Conservation (phyloP, 2,329 filamentous ascomycete species). For the Xylariaceae sp. region DNA sequence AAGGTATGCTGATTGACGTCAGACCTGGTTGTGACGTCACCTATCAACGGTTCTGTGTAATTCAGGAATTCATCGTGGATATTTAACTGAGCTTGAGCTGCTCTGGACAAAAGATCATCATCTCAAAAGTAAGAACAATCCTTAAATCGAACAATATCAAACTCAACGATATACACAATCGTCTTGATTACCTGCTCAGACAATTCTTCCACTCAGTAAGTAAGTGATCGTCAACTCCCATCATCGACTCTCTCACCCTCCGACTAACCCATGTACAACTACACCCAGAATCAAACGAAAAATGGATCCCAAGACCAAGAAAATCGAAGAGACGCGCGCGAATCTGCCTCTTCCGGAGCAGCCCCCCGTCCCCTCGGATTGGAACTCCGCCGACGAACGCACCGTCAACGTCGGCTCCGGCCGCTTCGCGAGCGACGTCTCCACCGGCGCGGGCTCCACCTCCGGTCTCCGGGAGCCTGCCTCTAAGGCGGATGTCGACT, state of each 20-base stretch:
- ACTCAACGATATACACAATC: too few species aligned
- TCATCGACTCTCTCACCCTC: too few species aligned
- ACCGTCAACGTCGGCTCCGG: constrained; percentile 68
- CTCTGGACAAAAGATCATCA: background rate
- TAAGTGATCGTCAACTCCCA: background rate
- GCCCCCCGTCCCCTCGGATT: constrained; percentile 71
- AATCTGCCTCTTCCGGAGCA: constrained; percentile 77
- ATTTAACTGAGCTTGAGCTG: constrained; percentile 8
- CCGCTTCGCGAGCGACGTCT: constrained; percentile 47
- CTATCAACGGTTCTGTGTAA: background rate
- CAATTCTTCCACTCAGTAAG: background rate
- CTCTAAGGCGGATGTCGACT: constrained; percentile 50
- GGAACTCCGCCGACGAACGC: constrained; percentile 64
- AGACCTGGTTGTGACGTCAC: constrained; percentile 18
- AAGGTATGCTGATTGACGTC: constrained; percentile 22
- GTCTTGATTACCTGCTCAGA: too few species aligned
- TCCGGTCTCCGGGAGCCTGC: constrained; percentile 55
- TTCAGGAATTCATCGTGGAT: background rate
- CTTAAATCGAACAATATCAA: too few species aligned
- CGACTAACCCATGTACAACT: too few species aligned
- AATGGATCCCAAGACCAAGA: constrained; percentile 24
- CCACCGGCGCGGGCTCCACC: constrained; percentile 43
- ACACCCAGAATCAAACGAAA: too few species aligned
- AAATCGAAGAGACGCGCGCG: constrained; percentile 62
- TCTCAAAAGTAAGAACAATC: too few species aligned